Percentiles rank a stretch among this genome's conserved stretches.
Evolutionary conservation across 148 eudicot genomes (phyloP).

Genomic region (Fagopyrum esculentum): DNA sequence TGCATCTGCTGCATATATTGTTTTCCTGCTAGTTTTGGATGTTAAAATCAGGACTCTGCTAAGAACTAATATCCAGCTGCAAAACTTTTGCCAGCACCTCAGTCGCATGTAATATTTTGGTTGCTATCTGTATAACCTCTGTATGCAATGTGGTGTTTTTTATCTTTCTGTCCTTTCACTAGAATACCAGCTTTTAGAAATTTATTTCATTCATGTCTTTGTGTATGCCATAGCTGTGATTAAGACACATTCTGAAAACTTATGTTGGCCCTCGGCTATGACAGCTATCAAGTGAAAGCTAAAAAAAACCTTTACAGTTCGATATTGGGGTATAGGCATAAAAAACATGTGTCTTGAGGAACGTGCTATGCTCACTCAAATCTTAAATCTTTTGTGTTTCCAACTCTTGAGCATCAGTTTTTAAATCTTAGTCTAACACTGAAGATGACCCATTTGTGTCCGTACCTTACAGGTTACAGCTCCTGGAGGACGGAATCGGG

Average conservation of each 20-base stretch:
- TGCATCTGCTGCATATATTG: neutral
- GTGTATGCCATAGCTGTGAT: neutral
- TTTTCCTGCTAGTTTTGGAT: conserved; percentile 3
- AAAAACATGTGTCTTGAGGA: too few species aligned
- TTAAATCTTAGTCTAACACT: neutral
- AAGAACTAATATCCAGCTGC: neutral
- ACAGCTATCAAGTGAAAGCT: neutral
- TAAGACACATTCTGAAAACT: neutral
- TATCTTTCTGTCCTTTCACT: neutral
- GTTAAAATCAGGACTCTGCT: neutral
- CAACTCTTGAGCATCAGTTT: neutral
- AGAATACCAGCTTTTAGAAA: neutral
- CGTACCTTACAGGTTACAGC: conserved; percentile 58
- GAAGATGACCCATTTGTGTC: conserved; percentile 12
- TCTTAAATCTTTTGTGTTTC: neutral
- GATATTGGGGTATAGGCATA: too few species aligned
- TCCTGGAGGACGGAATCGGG: conserved; percentile 74
- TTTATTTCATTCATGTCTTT: neutral
- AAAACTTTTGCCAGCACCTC: neutral
- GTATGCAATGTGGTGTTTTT: neutral
- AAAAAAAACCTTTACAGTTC: neutral
- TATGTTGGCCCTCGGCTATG: neutral
- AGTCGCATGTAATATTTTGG: neutral
- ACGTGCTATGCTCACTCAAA: too few species aligned
- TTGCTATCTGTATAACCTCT: neutral